Evolutionary conservation across 129 eudicot genomes (phyloP).

Genomic region (Tagetes patula): DNA sequence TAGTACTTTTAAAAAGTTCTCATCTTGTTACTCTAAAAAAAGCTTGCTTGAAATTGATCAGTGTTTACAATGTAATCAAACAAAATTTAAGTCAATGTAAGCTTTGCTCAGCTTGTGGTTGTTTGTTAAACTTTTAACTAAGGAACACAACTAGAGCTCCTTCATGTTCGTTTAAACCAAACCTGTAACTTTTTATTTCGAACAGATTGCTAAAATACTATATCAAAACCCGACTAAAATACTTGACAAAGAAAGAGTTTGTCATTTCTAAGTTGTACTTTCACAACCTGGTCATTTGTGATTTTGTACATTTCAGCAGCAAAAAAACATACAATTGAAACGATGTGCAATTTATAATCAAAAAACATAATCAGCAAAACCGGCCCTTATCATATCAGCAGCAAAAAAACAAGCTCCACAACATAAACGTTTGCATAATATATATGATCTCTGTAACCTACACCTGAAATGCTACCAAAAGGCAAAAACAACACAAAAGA

Average conservation of each 20-base stretch:
- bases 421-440: constrained; percentile 5
- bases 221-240: constrained; percentile 7
- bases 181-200: too few species aligned
- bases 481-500: neutral
- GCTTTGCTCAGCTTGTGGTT: too few species aligned
- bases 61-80: too few species aligned
- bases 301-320: constrained; percentile 12
- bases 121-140: too few species aligned
- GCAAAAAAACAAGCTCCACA: constrained; percentile 2
- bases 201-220: too few species aligned
- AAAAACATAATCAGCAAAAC: constrained; percentile 14
- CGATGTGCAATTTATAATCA: constrained; percentile 12
- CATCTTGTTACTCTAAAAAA: too few species aligned
- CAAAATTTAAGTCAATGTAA: too few species aligned
- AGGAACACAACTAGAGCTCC: too few species aligned
- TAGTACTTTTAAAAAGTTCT: too few species aligned
- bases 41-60: too few species aligned
- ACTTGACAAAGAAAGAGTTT: neutral
- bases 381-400: neutral
- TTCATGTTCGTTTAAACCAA: too few species aligned
- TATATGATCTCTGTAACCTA: neutral
- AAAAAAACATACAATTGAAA: constrained; percentile 20
- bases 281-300: constrained; percentile 13
- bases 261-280: constrained; percentile 8
- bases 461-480: constrained; percentile 14